Conservation (phyloP, 495 filamentous ascomycete genomes). For the Endocarpon pusillum region DNA sequence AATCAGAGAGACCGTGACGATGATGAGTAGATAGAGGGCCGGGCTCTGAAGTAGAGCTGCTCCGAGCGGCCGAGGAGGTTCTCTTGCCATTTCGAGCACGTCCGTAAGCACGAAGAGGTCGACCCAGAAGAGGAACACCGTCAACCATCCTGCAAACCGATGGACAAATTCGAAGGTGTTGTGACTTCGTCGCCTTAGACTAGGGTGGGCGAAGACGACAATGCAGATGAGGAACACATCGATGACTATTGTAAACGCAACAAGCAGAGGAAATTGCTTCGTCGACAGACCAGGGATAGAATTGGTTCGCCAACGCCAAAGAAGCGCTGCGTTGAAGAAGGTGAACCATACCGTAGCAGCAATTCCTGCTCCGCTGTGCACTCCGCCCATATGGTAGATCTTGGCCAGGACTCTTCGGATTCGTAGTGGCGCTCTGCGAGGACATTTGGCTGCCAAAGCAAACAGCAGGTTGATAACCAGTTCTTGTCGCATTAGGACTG, state of each 20-base stretch:
- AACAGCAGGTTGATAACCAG: conserved; percentile 60
- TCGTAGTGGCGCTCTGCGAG: conserved; percentile 41
- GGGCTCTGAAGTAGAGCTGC: conserved; percentile 22
- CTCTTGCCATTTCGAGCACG: conserved; percentile 15
- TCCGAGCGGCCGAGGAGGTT: conserved; percentile 12
- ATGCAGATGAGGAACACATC: conserved; percentile 24
- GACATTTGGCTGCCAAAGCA: conserved; percentile 37
- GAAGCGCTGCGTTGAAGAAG: conserved; percentile 23
- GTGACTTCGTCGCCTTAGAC: conserved; percentile 29
- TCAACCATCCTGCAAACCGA: conserved; percentile 36
- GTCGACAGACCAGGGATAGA: conserved; percentile 4
- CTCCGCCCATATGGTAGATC: conserved; percentile 60
- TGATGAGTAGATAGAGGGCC: conserved; percentile 26
- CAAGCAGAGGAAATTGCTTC: conserved; percentile 8
- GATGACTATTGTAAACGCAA: conserved; percentile 18
- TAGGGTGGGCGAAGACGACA: conserved; percentile 25
- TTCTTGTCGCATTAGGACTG: conserved; percentile 55
- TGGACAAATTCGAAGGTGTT: conserved; percentile 40
- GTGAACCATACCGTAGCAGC: conserved; percentile 56
- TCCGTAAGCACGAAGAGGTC: conserved; percentile 22
- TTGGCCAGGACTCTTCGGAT: conserved; percentile 51
- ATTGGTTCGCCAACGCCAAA: conserved; percentile 12
- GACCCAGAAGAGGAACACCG: conserved; percentile 30
- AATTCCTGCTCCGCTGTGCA: conserved; percentile 56
- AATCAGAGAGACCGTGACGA: conserved; percentile 21